A percentile compares a stretch with the other conserved stretches of the same genome.
phyloP scores from a whole-genome alignment of 2,329 filamentous ascomycete species.

The Ceratocystis diversiconidia region DNA sequence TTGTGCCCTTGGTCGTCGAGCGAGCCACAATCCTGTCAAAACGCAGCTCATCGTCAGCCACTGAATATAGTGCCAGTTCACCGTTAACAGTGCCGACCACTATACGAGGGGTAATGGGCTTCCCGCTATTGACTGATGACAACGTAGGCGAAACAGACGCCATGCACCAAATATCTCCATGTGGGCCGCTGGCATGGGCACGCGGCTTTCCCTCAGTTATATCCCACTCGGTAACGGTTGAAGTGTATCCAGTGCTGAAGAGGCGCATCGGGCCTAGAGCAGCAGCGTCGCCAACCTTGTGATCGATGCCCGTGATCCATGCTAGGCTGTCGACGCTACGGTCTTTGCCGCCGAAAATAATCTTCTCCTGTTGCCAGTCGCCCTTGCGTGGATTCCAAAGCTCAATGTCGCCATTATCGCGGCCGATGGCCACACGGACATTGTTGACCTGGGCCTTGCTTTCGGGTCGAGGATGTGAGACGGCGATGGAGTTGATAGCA shows the following conservation, averaged over 20 bases:
- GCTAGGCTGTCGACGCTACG: constrained; percentile 79
- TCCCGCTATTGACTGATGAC: constrained; percentile 20
- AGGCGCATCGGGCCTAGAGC: constrained; percentile 59
- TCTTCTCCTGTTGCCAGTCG: constrained; percentile 77
- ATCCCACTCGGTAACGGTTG: constrained; percentile 90
- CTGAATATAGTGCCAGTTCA: constrained; percentile 72
- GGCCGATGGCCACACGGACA: constrained; percentile 71
- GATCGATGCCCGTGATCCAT: constrained; percentile 79
- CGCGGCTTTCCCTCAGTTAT: constrained; percentile 62
- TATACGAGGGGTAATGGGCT: constrained; percentile 30
- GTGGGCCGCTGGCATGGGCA: constrained; percentile 76
- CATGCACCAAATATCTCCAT: constrained; percentile 94
- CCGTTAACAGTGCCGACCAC: constrained; percentile 85
- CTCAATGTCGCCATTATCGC: constrained; percentile 91
- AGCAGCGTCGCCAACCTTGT: constrained; percentile 43
- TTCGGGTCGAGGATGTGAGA: constrained; percentile 56
- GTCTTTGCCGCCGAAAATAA: constrained; percentile 69
- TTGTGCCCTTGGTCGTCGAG: constrained; percentile 67
- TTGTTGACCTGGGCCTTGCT: constrained; percentile 37
- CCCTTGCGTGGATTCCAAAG: constrained; percentile 85
- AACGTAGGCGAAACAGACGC: constrained; percentile 29
- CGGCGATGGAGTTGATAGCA: constrained; percentile 86
- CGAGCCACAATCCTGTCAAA: constrained; percentile 65
- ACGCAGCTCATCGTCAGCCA: constrained; percentile 66
- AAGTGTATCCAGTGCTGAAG: constrained; percentile 93